These are phyloP conservation scores for Pleurotus platypus DNA, from an alignment of 768 basidiomycete genomes.

Conservation along the genomic window DNA sequence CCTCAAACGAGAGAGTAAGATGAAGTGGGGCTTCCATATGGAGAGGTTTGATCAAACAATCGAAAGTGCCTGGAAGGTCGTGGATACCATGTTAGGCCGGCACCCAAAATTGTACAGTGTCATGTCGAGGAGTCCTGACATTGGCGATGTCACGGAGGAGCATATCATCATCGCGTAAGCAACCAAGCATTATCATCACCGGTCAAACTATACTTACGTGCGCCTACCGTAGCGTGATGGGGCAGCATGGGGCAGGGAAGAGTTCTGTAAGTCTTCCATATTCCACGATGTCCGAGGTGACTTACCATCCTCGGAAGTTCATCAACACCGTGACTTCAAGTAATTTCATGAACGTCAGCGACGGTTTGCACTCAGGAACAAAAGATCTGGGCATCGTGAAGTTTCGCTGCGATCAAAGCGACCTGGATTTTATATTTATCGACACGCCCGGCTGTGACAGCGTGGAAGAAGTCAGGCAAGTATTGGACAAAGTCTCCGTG, in stretches of 20 bases:
- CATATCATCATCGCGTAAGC: constrained; percentile 12
- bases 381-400: constrained; percentile 4
- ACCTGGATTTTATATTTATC: constrained; percentile 7
- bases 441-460: constrained; percentile 6
- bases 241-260: constrained; percentile 2
- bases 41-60: constrained; percentile 13
- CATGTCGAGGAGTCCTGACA: constrained; percentile 7
- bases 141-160: constrained; percentile 7
- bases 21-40: constrained; percentile 13
- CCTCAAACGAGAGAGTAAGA: constrained; percentile 14
- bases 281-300: background rate
- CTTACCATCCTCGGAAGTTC: background rate
- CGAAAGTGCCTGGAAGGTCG: constrained; percentile 16
- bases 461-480: background rate
- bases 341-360: background rate
- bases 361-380: background rate
- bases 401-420: constrained; percentile 5
- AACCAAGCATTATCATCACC: background rate
- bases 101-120: background rate
- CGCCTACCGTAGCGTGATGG: background rate
- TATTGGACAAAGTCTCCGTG: background rate
- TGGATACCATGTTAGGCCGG: constrained; percentile 5
- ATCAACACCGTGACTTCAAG: constrained; percentile 4
- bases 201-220: background rate
- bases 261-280: background rate